Percentiles rank a stretch among this genome's conserved stretches.
phyloP scores from a whole-genome alignment of 768 basidiomycete genomes.

The Phaffia australis region DNA sequence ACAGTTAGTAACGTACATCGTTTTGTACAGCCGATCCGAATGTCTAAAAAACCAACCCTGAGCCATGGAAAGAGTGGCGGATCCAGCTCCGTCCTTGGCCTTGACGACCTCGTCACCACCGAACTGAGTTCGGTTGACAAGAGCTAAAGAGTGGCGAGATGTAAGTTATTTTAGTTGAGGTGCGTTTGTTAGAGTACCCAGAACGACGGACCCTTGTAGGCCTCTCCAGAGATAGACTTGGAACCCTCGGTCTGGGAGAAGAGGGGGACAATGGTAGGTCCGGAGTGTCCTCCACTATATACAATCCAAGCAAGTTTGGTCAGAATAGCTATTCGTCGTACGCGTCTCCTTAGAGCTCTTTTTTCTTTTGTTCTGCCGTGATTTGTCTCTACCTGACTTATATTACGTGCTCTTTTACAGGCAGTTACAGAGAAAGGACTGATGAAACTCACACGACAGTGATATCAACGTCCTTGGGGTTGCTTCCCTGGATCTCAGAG shows the following conservation, averaged over 20 bases:
- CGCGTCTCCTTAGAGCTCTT: too few relatives aligned
- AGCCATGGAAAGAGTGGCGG: constrained; percentile 94
- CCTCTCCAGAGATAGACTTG: constrained; percentile 35
- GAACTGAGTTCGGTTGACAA: constrained; percentile 81
- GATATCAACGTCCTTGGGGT: constrained; percentile 42
- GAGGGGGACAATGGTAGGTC: constrained; percentile 85
- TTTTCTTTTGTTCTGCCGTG: too few relatives aligned
- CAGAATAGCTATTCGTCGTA: too few relatives aligned
- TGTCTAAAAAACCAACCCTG: constrained; percentile 39
- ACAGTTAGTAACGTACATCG: neutral
- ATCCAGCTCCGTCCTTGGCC: constrained; percentile 88
- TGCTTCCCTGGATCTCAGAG: constrained; percentile 54
- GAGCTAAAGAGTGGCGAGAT: constrained; percentile 31
- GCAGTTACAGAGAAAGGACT: neutral
- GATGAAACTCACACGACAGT: constrained; percentile 11
- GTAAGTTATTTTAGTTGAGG: too few relatives aligned
- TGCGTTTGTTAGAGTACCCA: too few relatives aligned
- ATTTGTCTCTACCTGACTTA: too few relatives aligned
- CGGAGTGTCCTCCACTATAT: constrained; percentile 75
- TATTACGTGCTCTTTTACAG: too few relatives aligned
- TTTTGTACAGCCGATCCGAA: too few relatives aligned
- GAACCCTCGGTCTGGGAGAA: constrained; percentile 75
- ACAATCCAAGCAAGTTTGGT: neutral
- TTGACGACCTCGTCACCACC: constrained; percentile 95
- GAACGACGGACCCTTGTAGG: constrained; percentile 34